These are phyloP conservation scores for Cordia subcordata DNA, from an alignment of 257 asterid genomes.

Conservation along the genomic window DNA sequence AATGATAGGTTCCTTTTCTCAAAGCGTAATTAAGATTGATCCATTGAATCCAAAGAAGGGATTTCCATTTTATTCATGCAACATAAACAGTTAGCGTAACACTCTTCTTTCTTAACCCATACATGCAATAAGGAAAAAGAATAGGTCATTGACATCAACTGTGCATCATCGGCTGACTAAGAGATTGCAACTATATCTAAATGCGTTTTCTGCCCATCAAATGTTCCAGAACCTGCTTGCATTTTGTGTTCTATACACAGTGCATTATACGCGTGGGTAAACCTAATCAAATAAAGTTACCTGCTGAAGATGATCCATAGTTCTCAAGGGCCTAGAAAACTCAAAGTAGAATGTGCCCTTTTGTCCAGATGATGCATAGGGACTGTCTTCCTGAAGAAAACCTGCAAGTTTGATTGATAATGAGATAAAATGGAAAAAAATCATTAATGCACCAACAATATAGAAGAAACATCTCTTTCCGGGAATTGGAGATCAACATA, in stretches of 20 bases:
- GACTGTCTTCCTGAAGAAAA: conserved; percentile 65
- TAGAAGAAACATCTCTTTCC: too few relatives aligned
- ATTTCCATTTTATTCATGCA: too few relatives aligned
- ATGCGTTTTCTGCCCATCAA: too few relatives aligned
- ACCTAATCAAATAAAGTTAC: conserved; percentile 16
- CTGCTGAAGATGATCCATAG: conserved; percentile 87
- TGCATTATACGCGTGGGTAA: not conserved
- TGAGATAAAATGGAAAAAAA: not conserved
- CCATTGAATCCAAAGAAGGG: too few relatives aligned
- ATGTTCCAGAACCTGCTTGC: not conserved
- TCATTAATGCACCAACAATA: not conserved
- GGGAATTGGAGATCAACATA: too few relatives aligned
- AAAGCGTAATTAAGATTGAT: too few relatives aligned
- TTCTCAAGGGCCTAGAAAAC: conserved; percentile 75
- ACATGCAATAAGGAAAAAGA: too few relatives aligned
- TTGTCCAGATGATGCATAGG: conserved; percentile 56
- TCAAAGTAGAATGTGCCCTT: conserved; percentile 78
- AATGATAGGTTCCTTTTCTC: not conserved
- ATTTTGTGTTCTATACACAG: not conserved
- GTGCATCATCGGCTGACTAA: too few relatives aligned
- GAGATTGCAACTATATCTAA: too few relatives aligned
- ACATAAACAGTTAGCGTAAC: too few relatives aligned
- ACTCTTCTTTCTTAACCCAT: too few relatives aligned
- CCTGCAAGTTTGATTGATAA: conserved; percentile 33
- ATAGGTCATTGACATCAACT: too few relatives aligned